Conservation (phyloP, 2,329 filamentous ascomycete species). For the Camillea tinctor region DNA sequence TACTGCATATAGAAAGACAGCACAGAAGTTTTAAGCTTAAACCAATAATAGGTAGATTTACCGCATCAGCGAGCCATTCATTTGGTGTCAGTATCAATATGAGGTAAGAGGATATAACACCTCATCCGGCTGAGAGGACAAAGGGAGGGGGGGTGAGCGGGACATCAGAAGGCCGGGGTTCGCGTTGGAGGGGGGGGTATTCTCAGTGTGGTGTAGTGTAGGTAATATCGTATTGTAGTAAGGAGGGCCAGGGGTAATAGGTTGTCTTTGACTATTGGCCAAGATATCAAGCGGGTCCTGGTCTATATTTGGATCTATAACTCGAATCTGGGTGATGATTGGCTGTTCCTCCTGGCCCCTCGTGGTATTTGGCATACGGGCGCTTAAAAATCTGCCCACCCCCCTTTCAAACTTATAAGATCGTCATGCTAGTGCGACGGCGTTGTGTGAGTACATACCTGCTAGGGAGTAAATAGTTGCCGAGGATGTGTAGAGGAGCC, state of each 20-base stretch:
- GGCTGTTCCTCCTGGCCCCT: conserved; percentile 10
- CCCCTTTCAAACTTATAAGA: background rate
- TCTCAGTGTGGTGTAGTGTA: background rate
- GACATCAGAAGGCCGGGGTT: too few relatives aligned
- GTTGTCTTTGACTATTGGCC: conserved; percentile 1
- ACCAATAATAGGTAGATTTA: too few relatives aligned
- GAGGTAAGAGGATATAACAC: too few relatives aligned
- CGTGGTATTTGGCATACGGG: conserved; percentile 14
- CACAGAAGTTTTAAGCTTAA: too few relatives aligned
- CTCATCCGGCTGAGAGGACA: too few relatives aligned
- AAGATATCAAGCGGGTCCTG: background rate
- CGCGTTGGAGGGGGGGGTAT: too few relatives aligned
- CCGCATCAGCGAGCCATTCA: too few relatives aligned
- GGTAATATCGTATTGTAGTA: background rate
- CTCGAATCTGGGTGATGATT: conserved; percentile 8
- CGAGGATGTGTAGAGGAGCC: background rate
- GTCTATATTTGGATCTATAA: conserved; percentile 20
- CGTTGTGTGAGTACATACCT: background rate
- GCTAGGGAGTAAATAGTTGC: background rate
- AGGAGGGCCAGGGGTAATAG: background rate
- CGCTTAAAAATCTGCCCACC: conserved; percentile 17
- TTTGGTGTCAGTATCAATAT: too few relatives aligned
- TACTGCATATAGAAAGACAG: too few relatives aligned
- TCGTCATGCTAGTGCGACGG: background rate
- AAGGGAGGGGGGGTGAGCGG: too few relatives aligned